Conservation (phyloP, 23 red algal genomes). For the Pyropia yezoensis region DNA sequence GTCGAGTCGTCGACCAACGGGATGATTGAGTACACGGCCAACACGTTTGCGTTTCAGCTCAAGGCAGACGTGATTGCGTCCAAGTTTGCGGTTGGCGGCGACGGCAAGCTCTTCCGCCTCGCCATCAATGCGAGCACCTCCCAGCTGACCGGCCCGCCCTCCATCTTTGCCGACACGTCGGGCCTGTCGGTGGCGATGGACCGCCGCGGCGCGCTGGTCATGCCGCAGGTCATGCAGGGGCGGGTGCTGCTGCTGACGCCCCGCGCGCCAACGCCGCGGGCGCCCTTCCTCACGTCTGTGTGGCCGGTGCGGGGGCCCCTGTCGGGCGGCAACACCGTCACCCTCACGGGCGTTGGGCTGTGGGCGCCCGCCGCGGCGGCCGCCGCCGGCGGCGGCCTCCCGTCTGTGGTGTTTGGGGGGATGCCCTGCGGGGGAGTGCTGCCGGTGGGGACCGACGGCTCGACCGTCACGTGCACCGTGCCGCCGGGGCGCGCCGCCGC, state of each 20-base stretch:
- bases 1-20: conserved; percentile 60
- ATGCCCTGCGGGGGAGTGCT: conserved; percentile 23
- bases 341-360: conserved; percentile 8
- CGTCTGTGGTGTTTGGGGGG: conserved; percentile 20
- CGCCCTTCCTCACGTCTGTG: neutral
- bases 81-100: conserved; percentile 34
- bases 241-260: conserved; percentile 19
- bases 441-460: conserved; percentile 21
- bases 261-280: neutral
- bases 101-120: conserved; percentile 35
- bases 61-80: conserved; percentile 38
- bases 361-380: too few species aligned
- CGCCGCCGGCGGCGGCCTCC: too few species aligned
- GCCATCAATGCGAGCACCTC: conserved; percentile 22
- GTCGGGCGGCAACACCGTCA: conserved; percentile 26
- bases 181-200: conserved; percentile 36
- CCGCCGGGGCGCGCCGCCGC: conserved; percentile 17
- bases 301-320: conserved; percentile 35
- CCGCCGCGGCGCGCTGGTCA: conserved; percentile 16
- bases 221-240: conserved; percentile 37
- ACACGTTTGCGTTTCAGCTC: conserved; percentile 35
- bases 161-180: conserved; percentile 23
- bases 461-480: conserved; percentile 34
- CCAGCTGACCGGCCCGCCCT: conserved; percentile 4
- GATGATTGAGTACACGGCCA: conserved; percentile 49